phyloP scores from a whole-genome alignment of 805 yeast species.

The Candida tammaniensis region DNA sequence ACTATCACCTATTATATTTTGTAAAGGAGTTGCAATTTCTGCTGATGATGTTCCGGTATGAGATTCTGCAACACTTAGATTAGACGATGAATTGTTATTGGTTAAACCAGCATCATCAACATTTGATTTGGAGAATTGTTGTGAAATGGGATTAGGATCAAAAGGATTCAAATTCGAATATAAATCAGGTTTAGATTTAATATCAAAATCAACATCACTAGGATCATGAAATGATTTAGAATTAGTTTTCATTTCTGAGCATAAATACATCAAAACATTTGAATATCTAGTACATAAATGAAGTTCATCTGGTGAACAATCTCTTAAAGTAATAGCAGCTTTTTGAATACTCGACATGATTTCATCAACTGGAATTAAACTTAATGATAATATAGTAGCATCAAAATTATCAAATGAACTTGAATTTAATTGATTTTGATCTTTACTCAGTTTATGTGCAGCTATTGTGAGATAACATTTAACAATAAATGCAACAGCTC shows the following conservation, averaged over 20 bases:
- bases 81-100: constrained; percentile 2
- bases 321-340: constrained; percentile 71
- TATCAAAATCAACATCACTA: constrained; percentile 5
- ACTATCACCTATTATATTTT: constrained; percentile 30
- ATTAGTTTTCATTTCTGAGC: constrained; percentile 66
- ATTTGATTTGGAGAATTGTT: not conserved
- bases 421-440: constrained; percentile 12
- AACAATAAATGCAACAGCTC: constrained; percentile 87
- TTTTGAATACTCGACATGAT: constrained; percentile 63
- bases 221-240: constrained; percentile 22
- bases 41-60: constrained; percentile 1
- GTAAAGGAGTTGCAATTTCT: constrained; percentile 14
- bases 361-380: constrained; percentile 69
- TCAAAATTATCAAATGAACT: constrained; percentile 30
- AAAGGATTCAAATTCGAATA: no score
- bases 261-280: constrained; percentile 70
- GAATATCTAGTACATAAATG: constrained; percentile 81
- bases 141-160: no score
- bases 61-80: constrained; percentile 1
- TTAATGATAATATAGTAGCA: constrained; percentile 52
- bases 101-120: no score
- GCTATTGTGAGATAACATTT: constrained; percentile 75
- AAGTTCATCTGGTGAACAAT: constrained; percentile 85
- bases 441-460: constrained; percentile 26
- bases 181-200: constrained; percentile 4